phyloP scores from a whole-genome alignment of 805 yeast species.

The Candida broadrunensis region DNA sequence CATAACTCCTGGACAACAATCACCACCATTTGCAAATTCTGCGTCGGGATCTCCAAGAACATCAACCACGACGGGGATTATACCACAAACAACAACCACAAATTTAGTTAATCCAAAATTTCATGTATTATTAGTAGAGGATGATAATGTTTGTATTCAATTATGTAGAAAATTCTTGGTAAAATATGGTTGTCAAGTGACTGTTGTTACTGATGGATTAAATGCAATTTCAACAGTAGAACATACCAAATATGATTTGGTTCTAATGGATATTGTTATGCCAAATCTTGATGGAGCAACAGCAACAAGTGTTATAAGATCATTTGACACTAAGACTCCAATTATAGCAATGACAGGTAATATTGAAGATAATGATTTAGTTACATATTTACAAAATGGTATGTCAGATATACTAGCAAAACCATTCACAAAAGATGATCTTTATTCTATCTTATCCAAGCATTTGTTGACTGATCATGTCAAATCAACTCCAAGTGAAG shows the following conservation, averaged over 20 bases:
- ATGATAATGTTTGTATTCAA: slow-evolving; percentile 78
- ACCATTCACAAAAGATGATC: slow-evolving; percentile 87
- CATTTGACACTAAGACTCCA: slow-evolving; percentile 81
- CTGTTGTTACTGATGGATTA: slow-evolving; percentile 89
- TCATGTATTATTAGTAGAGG: slow-evolving; percentile 76
- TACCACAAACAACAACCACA: slow-evolving; percentile 18
- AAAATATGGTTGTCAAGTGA: slow-evolving; percentile 89
- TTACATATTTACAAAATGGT: slow-evolving; percentile 79
- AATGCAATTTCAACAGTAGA: slow-evolving; percentile 79
- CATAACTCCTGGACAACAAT: neutral
- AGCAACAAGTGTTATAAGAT: slow-evolving; percentile 84
- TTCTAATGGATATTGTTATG: slow-evolving; percentile 86
- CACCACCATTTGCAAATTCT: slow-evolving; percentile 2
- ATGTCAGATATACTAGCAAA: slow-evolving; percentile 91
- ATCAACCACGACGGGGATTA: too few species aligned
- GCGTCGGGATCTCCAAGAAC: neutral
- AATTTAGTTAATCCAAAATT: slow-evolving; percentile 44
- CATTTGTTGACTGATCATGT: slow-evolving; percentile 49
- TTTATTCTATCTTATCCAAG: slow-evolving; percentile 74
- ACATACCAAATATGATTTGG: slow-evolving; percentile 68
- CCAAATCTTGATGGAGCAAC: slow-evolving; percentile 87
- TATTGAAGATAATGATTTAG: slow-evolving; percentile 76
- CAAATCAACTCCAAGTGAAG: slow-evolving; percentile 4
- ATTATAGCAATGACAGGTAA: slow-evolving; percentile 94
- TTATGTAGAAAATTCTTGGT: slow-evolving; percentile 77